A percentile compares a stretch with the other conserved stretches of the same genome.
phyloP scores from a whole-genome alignment of 345 rosid genomes.

The Ceriops zippeliana region DNA sequence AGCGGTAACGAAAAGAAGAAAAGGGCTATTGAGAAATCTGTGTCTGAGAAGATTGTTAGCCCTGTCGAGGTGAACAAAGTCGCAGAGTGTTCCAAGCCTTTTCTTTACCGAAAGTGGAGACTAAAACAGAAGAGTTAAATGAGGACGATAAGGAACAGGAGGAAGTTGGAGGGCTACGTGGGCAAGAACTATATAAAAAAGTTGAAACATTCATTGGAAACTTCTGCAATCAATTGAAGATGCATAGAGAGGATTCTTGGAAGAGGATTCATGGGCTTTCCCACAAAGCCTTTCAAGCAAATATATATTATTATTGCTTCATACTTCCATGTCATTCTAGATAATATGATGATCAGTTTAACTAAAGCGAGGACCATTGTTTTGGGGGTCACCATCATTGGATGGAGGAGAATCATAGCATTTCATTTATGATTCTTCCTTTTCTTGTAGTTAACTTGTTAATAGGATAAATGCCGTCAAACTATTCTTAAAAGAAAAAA shows the following conservation, averaged over 20 bases:
- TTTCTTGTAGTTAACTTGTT: neutral
- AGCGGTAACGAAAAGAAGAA: too few relatives aligned
- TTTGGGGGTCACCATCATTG: neutral
- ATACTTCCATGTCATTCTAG: neutral
- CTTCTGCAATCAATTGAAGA: conserved; percentile 63
- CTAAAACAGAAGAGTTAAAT: too few relatives aligned
- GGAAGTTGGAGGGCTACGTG: conserved; percentile 24
- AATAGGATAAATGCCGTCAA: neutral
- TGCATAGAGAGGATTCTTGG: conserved; percentile 67
- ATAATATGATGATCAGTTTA: neutral
- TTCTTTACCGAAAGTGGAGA: too few relatives aligned
- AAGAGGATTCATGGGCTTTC: conserved; percentile 40
- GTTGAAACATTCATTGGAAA: conserved; percentile 59
- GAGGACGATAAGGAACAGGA: too few relatives aligned
- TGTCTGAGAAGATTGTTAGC: too few relatives aligned
- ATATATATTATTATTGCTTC: neutral
- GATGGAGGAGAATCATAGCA: conserved; percentile 2
- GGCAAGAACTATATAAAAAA: conserved; percentile 56
- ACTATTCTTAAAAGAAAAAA: neutral
- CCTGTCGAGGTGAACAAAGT: too few relatives aligned
- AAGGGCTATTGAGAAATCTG: too few relatives aligned
- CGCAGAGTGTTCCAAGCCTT: too few relatives aligned
- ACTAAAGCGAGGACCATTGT: conserved; percentile 16
- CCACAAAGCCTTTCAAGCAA: conserved; percentile 35
- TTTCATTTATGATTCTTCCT: conserved; percentile 18